Evolutionary conservation across 164 flowering plant species (phyloP).

Genomic region (Echeveria elegans): DNA sequence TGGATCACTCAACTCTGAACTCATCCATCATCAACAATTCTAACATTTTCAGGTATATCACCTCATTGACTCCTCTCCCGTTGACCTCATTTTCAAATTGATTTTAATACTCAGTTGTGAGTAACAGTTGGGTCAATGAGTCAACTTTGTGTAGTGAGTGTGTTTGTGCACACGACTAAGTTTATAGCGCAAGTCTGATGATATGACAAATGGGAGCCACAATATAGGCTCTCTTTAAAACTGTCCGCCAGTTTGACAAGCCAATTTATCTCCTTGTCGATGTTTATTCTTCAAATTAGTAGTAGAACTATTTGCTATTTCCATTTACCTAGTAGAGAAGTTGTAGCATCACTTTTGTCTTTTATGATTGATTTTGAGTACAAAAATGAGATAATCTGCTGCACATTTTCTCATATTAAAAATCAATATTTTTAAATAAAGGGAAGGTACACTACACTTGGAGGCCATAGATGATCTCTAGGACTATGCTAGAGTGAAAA

Average conservation of each 20-base stretch:
- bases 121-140: not conserved
- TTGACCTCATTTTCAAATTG: not conserved
- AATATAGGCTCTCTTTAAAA: not conserved
- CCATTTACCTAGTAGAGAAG: not conserved
- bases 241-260: no score
- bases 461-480: not conserved
- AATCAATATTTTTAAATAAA: not conserved
- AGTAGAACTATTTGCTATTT: no score
- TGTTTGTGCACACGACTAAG: not conserved
- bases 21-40: not conserved
- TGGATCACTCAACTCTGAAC: not conserved
- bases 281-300: no score
- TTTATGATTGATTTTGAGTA: not conserved
- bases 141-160: not conserved
- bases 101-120: not conserved
- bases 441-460: not conserved
- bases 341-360: not conserved
- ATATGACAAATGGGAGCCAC: constrained; percentile 4
- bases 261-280: no score
- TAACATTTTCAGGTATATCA: no score
- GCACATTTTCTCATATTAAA: not conserved
- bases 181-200: no score
- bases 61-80: not conserved
- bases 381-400: not conserved
- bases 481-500: not conserved